Conservation (phyloP, 371 early-diverging fungal genomes). For the Zychaea mexicana region DNA sequence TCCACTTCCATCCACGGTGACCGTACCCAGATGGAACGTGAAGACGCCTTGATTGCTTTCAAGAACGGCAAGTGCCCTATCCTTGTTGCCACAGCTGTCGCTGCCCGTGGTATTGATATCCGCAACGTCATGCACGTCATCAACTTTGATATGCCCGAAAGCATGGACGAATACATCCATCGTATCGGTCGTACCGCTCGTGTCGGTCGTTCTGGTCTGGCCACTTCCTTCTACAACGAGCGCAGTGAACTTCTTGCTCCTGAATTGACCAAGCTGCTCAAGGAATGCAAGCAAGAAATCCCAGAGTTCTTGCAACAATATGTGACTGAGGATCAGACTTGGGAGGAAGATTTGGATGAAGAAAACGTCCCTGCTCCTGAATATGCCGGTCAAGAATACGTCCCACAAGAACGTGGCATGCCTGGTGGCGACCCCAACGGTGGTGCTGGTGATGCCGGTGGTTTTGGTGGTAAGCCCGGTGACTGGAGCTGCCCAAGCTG, state of each 20-base stretch:
- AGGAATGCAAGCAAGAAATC: conserved; percentile 81
- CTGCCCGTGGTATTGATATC: conserved; percentile 91
- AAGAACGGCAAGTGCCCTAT: conserved; percentile 74
- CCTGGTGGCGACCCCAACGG: conserved; percentile 38
- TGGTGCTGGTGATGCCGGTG: conserved; percentile 63
- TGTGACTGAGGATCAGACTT: conserved; percentile 24
- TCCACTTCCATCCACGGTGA: conserved; percentile 78
- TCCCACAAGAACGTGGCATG: conserved; percentile 34
- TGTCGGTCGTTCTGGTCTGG: conserved; percentile 71
- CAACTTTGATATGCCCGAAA: conserved; percentile 81
- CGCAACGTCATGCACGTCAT: conserved; percentile 83
- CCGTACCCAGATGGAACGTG: conserved; percentile 79
- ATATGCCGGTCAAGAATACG: conserved; percentile 52
- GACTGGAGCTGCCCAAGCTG: conserved; percentile 43
- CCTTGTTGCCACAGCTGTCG: conserved; percentile 92
- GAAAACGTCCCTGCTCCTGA: conserved; percentile 39
- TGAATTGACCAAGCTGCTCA: conserved; percentile 74
- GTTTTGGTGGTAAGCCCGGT: conserved; percentile 40
- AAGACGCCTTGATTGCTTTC: conserved; percentile 78
- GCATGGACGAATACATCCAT: conserved; percentile 86
- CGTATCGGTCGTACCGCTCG: conserved; percentile 82
- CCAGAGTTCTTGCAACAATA: conserved; percentile 71
- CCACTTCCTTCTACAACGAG: conserved; percentile 76
- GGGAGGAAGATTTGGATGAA: conserved; percentile 53
- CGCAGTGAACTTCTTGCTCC: conserved; percentile 49